Evolutionary conservation across 768 basidiomycete species (phyloP).

Genomic region (Suillus subaureus): DNA sequence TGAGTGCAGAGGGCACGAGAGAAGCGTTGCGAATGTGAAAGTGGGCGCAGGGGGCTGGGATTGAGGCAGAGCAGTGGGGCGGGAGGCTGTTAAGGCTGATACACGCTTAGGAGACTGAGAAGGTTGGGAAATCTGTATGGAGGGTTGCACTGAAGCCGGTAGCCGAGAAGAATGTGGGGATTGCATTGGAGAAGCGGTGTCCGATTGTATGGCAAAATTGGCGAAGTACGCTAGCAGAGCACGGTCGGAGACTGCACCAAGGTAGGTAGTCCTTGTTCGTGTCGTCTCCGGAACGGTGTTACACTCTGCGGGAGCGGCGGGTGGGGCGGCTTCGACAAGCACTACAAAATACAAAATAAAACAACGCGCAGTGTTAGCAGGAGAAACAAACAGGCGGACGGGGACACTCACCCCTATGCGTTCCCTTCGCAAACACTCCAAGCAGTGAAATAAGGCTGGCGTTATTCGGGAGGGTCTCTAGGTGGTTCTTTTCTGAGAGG

Average conservation of each 20-base stretch:
- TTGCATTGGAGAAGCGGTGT: neutral
- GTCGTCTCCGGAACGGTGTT: neutral
- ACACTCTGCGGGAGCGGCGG: conserved; percentile 22
- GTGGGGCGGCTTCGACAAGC: conserved; percentile 52
- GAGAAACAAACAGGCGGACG: neutral
- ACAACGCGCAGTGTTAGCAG: neutral
- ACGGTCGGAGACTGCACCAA: conserved; percentile 79
- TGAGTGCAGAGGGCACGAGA: conserved; percentile 55
- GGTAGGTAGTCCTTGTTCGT: conserved; percentile 37
- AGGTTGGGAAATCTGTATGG: conserved; percentile 4
- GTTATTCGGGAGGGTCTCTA: conserved; percentile 61
- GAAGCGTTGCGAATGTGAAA: conserved; percentile 43
- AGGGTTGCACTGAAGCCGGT: conserved; percentile 10
- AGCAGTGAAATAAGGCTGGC: conserved; percentile 67
- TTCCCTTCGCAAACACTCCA: conserved; percentile 66
- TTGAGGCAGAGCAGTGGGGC: neutral
- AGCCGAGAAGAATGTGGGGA: neutral
- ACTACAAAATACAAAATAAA: conserved; percentile 36
- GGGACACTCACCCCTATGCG: conserved; percentile 61
- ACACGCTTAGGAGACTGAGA: conserved; percentile 1
- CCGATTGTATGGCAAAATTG: conserved; percentile 43
- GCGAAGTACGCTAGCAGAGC: conserved; percentile 72
- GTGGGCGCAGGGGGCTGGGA: conserved; percentile 27
- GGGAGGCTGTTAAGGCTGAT: conserved; percentile 4
- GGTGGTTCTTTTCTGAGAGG: conserved; percentile 83